These are phyloP conservation scores for Xylariaceae sp. DNA, from an alignment of 2,329 filamentous ascomycete genomes.

Conservation along the genomic window DNA sequence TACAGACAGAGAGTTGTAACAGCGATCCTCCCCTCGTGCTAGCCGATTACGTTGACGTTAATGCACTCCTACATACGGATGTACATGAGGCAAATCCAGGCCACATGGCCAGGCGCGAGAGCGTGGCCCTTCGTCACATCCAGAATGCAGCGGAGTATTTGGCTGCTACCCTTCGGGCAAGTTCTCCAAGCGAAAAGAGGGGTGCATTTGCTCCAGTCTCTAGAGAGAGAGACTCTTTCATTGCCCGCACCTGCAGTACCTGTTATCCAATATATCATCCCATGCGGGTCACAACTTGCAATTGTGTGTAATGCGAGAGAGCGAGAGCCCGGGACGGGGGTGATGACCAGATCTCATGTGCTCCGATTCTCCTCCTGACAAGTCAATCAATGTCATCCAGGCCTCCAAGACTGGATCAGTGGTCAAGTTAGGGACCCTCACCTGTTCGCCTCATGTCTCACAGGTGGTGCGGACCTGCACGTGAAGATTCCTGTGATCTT, in stretches of 20 bases:
- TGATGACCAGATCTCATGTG: too few species aligned
- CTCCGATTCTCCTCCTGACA: too few species aligned
- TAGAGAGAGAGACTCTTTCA: too few species aligned
- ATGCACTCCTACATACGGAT: slow-evolving; percentile 15
- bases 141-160: slow-evolving; percentile 1
- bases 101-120: slow-evolving; percentile 19
- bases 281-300: too few species aligned
- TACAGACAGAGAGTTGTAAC: slow-evolving; percentile 1
- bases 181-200: too few species aligned
- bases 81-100: slow-evolving; percentile 12
- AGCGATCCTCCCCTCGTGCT: slow-evolving; percentile 13
- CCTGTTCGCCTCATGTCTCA: background rate
- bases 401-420: background rate
- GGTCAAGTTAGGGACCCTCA: background rate
- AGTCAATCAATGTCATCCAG: too few species aligned
- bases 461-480: background rate
- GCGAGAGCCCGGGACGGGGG: too few species aligned
- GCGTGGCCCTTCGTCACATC: slow-evolving; percentile 13
- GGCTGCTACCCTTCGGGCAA: too few species aligned
- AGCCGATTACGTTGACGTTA: slow-evolving; percentile 11
- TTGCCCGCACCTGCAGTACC: too few species aligned
- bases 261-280: too few species aligned
- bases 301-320: too few species aligned
- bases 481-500: slow-evolving; percentile 11
- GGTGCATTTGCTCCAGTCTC: too few species aligned